Evolutionary conservation across 2,329 filamentous ascomycete genomes (phyloP).

Genomic region (Neobulgaria alba): DNA sequence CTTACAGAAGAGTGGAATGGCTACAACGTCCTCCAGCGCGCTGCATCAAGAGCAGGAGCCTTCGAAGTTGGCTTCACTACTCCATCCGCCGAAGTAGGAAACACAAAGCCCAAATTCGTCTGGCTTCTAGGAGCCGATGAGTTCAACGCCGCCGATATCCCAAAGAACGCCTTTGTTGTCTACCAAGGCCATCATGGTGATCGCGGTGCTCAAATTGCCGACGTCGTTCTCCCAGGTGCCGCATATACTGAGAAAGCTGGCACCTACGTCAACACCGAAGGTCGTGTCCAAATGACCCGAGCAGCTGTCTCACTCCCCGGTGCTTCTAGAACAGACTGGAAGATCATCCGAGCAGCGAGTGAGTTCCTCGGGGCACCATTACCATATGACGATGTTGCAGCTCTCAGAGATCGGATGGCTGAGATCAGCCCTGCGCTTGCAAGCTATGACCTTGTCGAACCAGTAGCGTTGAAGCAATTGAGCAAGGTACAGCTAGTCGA

Average conservation of each 20-base stretch:
- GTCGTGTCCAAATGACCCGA: slow-evolving; percentile 87
- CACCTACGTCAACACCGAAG: slow-evolving; percentile 97
- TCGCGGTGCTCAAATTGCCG: slow-evolving; percentile 82
- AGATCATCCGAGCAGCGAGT: slow-evolving; percentile 87
- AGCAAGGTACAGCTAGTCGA: slow-evolving; percentile 94
- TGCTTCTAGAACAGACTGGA: slow-evolving; percentile 93
- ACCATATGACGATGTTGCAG: slow-evolving; percentile 86
- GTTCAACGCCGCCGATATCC: slow-evolving; percentile 74
- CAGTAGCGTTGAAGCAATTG: slow-evolving; percentile 61
- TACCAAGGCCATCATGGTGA: slow-evolving; percentile 99
- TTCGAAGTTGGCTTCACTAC: slow-evolving; percentile 94
- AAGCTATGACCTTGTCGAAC: slow-evolving; percentile 85
- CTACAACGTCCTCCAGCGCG: slow-evolving; percentile 92
- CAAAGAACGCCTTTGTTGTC: slow-evolving; percentile 91
- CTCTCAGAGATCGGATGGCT: slow-evolving; percentile 84
- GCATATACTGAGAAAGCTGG: slow-evolving; percentile 96
- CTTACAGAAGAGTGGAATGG: slow-evolving; percentile 88
- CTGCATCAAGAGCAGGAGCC: slow-evolving; percentile 84
- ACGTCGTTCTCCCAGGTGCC: slow-evolving; percentile 86
- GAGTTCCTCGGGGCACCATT: slow-evolving; percentile 85
- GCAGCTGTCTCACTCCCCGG: slow-evolving; percentile 83
- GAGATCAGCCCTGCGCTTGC: slow-evolving; percentile 88
- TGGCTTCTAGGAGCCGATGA: slow-evolving; percentile 97
- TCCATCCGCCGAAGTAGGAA: slow-evolving; percentile 70
- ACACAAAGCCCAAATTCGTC: slow-evolving; percentile 85